These are phyloP conservation scores for Pichia sorboxylosa DNA, from an alignment of 1,139 yeast genomes.

Conservation along the genomic window DNA sequence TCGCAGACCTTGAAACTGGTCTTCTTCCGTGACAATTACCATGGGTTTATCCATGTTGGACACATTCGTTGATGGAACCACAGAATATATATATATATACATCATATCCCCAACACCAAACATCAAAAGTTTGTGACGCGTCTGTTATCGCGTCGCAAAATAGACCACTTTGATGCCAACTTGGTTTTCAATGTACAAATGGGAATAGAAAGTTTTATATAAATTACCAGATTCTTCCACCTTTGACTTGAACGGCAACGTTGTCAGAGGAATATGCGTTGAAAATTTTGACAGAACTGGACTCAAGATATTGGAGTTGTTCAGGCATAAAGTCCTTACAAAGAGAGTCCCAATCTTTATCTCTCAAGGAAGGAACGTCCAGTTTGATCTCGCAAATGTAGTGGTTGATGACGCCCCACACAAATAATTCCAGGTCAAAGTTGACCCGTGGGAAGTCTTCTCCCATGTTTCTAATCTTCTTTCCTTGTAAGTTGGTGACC, in stretches of 20 bases:
- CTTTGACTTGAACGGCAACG: conserved; percentile 9
- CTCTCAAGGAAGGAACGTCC: conserved; percentile 7
- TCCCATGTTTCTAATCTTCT: conserved; percentile 18
- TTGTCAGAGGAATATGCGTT: conserved; percentile 5
- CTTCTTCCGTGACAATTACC: no score
- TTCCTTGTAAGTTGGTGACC: conserved; percentile 13
- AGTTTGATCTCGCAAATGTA: conserved; percentile 11
- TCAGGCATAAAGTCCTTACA: conserved; percentile 11
- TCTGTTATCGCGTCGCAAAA: no score
- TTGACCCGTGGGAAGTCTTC: conserved; percentile 17
- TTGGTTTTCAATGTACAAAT: no score
- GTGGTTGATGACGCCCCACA: conserved; percentile 17
- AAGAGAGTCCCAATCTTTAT: conserved; percentile 5
- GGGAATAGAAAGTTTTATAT: no score
- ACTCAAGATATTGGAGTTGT: conserved; percentile 9
- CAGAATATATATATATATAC: no score
- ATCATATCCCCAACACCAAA: no score
- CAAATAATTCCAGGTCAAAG: conserved; percentile 18
- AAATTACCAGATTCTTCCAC: conserved; percentile 10
- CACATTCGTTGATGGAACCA: no score
- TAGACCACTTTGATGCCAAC: no score
- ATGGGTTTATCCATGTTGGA: no score
- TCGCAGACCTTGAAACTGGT: no score
- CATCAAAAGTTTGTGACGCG: no score
- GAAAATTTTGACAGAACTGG: conserved; percentile 8